These are phyloP conservation scores for Dothideomycetes sp. DNA, from an alignment of 2,329 filamentous ascomycete species.

Conservation along the genomic window DNA sequence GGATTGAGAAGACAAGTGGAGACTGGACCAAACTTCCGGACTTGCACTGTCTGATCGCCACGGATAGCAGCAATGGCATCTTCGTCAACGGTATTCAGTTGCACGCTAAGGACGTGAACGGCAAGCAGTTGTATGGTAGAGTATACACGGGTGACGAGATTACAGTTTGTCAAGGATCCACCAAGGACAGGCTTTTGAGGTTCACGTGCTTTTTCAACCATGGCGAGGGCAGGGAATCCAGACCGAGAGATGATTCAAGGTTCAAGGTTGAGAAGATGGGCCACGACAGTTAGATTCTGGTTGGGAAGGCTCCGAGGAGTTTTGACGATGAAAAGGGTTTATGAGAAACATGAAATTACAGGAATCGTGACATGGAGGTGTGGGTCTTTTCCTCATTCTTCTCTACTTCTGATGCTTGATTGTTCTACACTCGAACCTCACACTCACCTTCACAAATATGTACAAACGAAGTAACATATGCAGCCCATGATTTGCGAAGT, in stretches of 20 bases:
- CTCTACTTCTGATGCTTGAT: too few relatives aligned
- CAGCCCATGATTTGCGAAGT: too few relatives aligned
- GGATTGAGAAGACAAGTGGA: slow-evolving; percentile 40
- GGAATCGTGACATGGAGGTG: too few relatives aligned
- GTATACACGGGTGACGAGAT: slow-evolving; percentile 71
- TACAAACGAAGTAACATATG: too few relatives aligned
- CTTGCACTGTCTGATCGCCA: slow-evolving; percentile 64
- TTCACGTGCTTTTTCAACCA: slow-evolving; percentile 37
- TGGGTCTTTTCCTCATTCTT: too few relatives aligned
- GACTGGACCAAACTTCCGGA: slow-evolving; percentile 45
- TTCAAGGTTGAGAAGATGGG: slow-evolving; percentile 10
- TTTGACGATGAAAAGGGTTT: too few relatives aligned
- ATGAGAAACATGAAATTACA: too few relatives aligned
- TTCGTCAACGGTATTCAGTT: slow-evolving; percentile 65
- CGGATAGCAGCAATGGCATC: slow-evolving; percentile 68
- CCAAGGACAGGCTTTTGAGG: slow-evolving; percentile 23
- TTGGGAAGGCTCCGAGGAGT: too few relatives aligned
- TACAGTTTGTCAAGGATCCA: slow-evolving; percentile 53
- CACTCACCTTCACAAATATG: too few relatives aligned
- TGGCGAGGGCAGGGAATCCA: slow-evolving; percentile 25
- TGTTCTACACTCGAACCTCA: too few relatives aligned
- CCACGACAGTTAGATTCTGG: too few relatives aligned
- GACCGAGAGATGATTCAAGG: background rate
- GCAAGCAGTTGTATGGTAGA: slow-evolving; percentile 51
- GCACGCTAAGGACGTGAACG: slow-evolving; percentile 43